Evolutionary conservation across 495 filamentous ascomycete genomes (phyloP).

Genomic region (Ramalina peruviana): DNA sequence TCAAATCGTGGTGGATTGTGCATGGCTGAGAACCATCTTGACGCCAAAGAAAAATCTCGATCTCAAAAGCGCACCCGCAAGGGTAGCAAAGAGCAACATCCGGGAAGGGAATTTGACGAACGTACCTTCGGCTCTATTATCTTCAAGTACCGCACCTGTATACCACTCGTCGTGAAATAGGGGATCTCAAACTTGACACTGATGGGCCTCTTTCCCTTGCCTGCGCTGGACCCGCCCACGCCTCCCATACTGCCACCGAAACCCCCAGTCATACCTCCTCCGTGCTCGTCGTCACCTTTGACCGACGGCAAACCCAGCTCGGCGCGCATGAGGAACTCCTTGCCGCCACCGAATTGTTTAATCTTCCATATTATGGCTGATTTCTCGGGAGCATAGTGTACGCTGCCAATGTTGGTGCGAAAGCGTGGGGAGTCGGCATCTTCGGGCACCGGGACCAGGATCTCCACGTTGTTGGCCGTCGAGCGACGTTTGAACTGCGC

Average conservation of each 20-base stretch:
- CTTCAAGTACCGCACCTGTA: conserved; percentile 97
- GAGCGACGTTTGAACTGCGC: conserved; percentile 96
- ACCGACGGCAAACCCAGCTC: conserved; percentile 90
- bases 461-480: conserved; percentile 98
- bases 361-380: conserved; percentile 99
- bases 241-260: conserved; percentile 95
- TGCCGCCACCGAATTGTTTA: conserved; percentile 96
- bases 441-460: conserved; percentile 91
- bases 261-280: conserved; percentile 90
- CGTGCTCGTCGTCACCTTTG: conserved; percentile 89
- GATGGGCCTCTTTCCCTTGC: conserved; percentile 89
- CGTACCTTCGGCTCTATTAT: conserved; percentile 98
- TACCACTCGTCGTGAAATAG: conserved; percentile 97
- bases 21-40: too few relatives aligned
- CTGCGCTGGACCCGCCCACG: conserved; percentile 34
- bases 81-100: neutral
- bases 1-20: too few relatives aligned
- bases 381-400: conserved; percentile 98
- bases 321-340: conserved; percentile 99
- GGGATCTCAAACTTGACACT: conserved; percentile 99
- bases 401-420: conserved; percentile 90
- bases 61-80: neutral
- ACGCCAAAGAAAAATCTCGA: neutral
- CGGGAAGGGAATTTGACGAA: conserved; percentile 4
- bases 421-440: conserved; percentile 95